A percentile compares a stretch with the other conserved stretches of the same genome.
Conservation (phyloP, 1,284 basidiomycete genomes). For the Austroboletus novae-zelandiae region DNA sequence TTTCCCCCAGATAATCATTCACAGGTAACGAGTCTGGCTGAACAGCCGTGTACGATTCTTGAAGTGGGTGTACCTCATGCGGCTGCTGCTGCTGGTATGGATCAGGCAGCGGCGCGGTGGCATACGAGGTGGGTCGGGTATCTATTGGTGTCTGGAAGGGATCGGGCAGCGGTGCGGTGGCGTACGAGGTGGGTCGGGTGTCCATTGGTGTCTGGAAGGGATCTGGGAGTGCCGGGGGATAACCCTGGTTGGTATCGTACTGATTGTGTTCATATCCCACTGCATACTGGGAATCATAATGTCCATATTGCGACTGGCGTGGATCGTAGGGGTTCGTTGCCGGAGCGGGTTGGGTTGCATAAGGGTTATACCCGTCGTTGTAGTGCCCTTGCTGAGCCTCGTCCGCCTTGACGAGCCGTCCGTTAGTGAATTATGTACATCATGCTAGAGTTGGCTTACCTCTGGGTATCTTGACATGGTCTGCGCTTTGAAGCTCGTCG, state of each 20-base stretch:
- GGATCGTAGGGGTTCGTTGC: slow-evolving; percentile 24
- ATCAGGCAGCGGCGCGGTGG: slow-evolving; percentile 21
- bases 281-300: slow-evolving; percentile 18
- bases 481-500: slow-evolving; percentile 4
- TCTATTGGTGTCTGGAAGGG: slow-evolving; percentile 19
- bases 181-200: slow-evolving; percentile 17
- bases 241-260: slow-evolving; percentile 28
- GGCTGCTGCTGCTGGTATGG: slow-evolving; percentile 32
- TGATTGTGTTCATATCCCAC: slow-evolving; percentile 23
- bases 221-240: slow-evolving; percentile 16
- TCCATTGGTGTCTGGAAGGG: slow-evolving; percentile 21
- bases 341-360: slow-evolving; percentile 29
- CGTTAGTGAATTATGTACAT: neutral
- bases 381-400: slow-evolving; percentile 54
- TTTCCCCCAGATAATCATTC: slow-evolving; percentile 25
- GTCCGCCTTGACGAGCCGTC: slow-evolving; percentile 40
- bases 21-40: slow-evolving; percentile 21
- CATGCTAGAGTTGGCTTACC: slow-evolving; percentile 22
- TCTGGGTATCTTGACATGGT: slow-evolving; percentile 45
- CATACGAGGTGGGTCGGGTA: slow-evolving; percentile 16
- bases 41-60: slow-evolving; percentile 17
- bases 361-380: slow-evolving; percentile 55
- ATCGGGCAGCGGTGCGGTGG: slow-evolving; percentile 21
- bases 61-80: slow-evolving; percentile 23
- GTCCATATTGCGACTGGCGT: slow-evolving; percentile 15